phyloP scores from a whole-genome alignment of 257 asterid species.

The Solanum medicagineum region DNA sequence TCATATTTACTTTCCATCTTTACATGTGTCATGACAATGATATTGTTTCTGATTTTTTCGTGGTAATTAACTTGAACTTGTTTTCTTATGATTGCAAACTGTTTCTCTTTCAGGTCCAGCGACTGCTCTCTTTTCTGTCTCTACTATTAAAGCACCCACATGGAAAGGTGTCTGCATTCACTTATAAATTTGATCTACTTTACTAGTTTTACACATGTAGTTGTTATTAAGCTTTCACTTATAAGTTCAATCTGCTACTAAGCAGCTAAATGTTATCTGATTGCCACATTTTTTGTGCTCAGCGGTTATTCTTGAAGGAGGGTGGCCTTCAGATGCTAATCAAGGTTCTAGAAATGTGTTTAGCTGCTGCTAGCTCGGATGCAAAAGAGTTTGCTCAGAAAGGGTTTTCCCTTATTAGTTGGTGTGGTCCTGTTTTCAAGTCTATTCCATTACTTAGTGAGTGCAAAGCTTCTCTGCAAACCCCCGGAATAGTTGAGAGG shows the following conservation, averaged over 20 bases:
- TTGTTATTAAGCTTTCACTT: not conserved
- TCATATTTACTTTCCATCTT: not conserved
- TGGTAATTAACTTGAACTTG: not conserved
- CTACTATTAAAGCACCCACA: constrained; percentile 80
- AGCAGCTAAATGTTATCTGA: constrained; percentile 5
- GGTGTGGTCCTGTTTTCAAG: constrained; percentile 62
- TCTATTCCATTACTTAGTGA: constrained; percentile 51
- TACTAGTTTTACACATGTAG: not conserved
- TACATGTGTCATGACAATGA: not conserved
- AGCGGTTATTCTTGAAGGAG: constrained; percentile 63
- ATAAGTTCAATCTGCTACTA: not conserved
- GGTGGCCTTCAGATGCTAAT: constrained; percentile 53
- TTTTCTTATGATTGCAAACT: constrained; percentile 5
- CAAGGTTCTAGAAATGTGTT: constrained; percentile 61
- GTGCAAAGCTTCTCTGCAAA: constrained; percentile 25
- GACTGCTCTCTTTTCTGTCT: constrained; percentile 55
- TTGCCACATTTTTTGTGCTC: constrained; percentile 12
- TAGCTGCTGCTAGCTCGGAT: constrained; percentile 32
- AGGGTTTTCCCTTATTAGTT: constrained; percentile 38
- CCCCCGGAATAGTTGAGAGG: constrained; percentile 45
- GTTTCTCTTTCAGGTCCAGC: constrained; percentile 44
- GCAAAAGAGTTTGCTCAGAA: constrained; percentile 37
- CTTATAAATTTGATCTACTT: not conserved
- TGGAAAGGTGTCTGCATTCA: constrained; percentile 55
- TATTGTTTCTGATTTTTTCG: not conserved